Conservation (phyloP, 768 basidiomycete genomes). For the Cyathus striatus region DNA sequence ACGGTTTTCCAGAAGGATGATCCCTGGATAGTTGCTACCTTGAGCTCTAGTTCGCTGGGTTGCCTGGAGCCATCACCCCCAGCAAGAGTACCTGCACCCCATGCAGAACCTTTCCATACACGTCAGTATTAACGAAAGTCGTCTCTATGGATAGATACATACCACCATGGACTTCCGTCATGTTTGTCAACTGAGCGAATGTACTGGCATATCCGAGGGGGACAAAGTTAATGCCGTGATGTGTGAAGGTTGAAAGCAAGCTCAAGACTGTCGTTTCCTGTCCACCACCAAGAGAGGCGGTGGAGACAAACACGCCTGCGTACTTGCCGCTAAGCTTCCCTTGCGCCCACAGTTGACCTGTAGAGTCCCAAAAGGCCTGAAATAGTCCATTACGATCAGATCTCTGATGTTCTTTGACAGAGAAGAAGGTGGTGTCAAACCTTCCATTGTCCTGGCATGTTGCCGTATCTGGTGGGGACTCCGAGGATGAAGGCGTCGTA, state of each 20-base stretch:
- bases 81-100: too few relatives aligned
- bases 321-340: neutral
- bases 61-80: too few relatives aligned
- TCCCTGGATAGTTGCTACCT: too few relatives aligned
- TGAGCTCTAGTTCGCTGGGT: too few relatives aligned
- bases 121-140: too few relatives aligned
- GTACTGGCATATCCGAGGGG: neutral
- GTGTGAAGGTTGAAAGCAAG: neutral
- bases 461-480: neutral
- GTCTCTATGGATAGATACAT: neutral
- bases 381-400: neutral
- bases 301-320: neutral
- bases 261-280: neutral
- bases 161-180: neutral
- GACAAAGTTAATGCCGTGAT: neutral
- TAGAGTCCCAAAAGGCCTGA: neutral
- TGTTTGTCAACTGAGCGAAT: neutral
- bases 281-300: neutral
- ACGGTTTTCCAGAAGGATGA: too few relatives aligned
- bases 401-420: neutral
- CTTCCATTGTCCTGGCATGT: neutral
- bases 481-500: neutral
- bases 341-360: neutral
- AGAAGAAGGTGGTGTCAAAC: neutral
- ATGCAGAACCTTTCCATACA: too few relatives aligned